A percentile compares a stretch with the other conserved stretches of the same genome.
Conservation (phyloP, 2,329 filamentous ascomycete genomes). For the Geoglossum cookeanum region DNA sequence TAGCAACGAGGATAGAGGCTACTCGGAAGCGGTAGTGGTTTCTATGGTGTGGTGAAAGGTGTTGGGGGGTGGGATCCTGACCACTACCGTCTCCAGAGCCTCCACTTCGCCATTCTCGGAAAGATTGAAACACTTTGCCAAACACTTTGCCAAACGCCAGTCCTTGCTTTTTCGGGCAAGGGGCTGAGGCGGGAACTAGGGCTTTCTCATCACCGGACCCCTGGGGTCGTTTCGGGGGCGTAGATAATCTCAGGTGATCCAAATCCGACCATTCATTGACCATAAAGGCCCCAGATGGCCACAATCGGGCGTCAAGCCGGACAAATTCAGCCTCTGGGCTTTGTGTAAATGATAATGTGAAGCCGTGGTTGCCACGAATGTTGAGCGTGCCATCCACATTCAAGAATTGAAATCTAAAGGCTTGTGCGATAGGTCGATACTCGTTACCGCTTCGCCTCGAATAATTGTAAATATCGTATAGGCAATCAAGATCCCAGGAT, state of each 20-base stretch:
- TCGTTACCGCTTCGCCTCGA: not conserved
- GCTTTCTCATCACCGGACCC: not conserved
- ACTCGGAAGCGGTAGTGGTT: not conserved
- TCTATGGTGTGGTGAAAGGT: not conserved
- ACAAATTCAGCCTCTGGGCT: not conserved
- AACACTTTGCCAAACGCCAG: not conserved
- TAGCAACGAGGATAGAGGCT: not conserved
- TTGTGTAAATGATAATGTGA: not conserved
- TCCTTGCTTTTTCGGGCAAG: not conserved
- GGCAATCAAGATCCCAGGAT: not conserved
- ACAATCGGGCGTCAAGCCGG: not conserved
- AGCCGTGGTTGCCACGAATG: not conserved
- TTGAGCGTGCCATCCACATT: not conserved
- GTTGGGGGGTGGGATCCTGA: not conserved
- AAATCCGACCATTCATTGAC: not conserved
- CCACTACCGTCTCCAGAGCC: not conserved
- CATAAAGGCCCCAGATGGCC: not conserved
- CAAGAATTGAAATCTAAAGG: not conserved
- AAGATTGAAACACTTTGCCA: not conserved
- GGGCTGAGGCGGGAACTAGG: not conserved
- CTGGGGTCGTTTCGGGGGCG: not conserved
- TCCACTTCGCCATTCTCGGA: not conserved
- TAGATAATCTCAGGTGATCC: not conserved
- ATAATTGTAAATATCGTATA: slow-evolving; percentile 1
- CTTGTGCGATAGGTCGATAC: not conserved